Percentiles rank a stretch among this genome's conserved stretches.
Evolutionary conservation across 352 stramenopile genomes (phyloP).

Genomic region (Phytopythium boreale): DNA sequence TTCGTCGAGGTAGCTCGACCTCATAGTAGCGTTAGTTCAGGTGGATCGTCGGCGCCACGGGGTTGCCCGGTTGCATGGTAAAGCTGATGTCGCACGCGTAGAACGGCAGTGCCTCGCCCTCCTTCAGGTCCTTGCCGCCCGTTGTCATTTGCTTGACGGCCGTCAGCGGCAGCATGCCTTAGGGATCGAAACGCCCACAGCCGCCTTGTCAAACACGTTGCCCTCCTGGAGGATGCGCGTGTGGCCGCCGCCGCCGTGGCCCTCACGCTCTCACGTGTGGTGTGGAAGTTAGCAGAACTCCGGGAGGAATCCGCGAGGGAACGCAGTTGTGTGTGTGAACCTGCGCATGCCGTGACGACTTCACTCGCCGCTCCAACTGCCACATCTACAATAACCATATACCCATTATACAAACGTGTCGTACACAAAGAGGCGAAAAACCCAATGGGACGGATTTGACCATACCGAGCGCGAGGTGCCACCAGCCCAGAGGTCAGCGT

Average conservation of each 20-base stretch:
- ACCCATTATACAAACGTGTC: no score
- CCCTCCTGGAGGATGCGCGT: conserved; percentile 93
- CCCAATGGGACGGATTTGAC: no score
- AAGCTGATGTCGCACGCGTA: conserved; percentile 90
- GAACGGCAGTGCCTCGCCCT: conserved; percentile 89
- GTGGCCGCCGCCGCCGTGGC: conserved; percentile 93
- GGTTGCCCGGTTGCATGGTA: conserved; percentile 86
- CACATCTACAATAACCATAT: no score
- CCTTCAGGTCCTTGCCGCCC: conserved; percentile 69
- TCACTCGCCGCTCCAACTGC: no score
- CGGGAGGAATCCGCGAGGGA: no score
- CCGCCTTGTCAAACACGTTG: conserved; percentile 98
- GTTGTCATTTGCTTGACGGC: conserved; percentile 79
- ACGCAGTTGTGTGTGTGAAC: no score
- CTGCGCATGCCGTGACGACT: no score
- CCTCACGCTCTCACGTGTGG: conserved; percentile 94
- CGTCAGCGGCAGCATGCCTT: conserved; percentile 92
- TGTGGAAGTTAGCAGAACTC: no score
- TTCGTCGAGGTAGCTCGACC: conserved; percentile 29
- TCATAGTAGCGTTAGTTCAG: conserved; percentile 99
- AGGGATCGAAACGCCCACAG: conserved; percentile 97
- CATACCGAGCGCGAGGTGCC: no score
- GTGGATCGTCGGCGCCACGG: conserved; percentile 95
- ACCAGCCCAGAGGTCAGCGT: no score
- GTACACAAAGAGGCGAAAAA: no score